Conservation (phyloP, 176 grass and related monocot species). For the Zizania latifolia region DNA sequence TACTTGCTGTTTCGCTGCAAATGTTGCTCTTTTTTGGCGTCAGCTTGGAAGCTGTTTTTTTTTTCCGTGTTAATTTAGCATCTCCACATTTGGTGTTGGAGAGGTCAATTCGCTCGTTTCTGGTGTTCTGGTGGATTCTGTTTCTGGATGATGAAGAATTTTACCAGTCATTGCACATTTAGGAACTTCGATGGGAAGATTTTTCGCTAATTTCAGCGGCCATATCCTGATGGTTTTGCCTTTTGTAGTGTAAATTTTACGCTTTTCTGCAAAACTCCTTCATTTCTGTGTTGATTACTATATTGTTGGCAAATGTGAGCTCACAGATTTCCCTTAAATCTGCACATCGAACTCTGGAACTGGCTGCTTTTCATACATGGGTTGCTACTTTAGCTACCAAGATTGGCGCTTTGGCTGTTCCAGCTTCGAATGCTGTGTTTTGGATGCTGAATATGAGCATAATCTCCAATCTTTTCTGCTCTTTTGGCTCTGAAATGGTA, state of each 20-base stretch:
- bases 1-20: neutral
- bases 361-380: neutral
- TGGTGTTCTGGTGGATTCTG: neutral
- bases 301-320: neutral
- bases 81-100: neutral
- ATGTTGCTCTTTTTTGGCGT: neutral
- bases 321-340: conserved; percentile 1
- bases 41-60: neutral
- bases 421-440: neutral
- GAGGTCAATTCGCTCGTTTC: neutral
- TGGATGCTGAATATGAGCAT: neutral
- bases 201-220: neutral
- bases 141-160: neutral
- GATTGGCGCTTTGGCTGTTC: neutral
- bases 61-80: neutral
- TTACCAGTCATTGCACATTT: neutral
- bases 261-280: neutral
- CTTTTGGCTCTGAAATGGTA: neutral
- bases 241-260: neutral
- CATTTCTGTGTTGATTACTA: neutral
- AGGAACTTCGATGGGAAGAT: neutral
- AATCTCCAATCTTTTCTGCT: neutral
- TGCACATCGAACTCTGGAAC: neutral
- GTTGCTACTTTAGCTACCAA: neutral
- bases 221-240: neutral